These are phyloP conservation scores for Paracamarosporium sp. DNA, from an alignment of 2,329 filamentous ascomycete genomes.

Conservation along the genomic window DNA sequence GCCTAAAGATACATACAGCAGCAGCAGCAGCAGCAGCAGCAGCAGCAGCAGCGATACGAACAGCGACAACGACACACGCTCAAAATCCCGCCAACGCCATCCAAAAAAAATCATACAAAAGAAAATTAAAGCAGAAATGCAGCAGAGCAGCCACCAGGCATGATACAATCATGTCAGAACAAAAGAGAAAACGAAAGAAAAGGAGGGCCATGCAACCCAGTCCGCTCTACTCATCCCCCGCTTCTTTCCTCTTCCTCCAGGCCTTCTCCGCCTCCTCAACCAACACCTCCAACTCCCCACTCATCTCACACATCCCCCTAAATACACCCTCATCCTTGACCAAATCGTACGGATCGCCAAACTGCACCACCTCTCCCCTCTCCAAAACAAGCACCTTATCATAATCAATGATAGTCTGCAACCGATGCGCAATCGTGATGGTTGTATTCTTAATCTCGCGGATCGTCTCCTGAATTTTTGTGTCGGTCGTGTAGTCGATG, in stretches of 20 bases:
- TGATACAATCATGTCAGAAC: no score
- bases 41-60: no score
- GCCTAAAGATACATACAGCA: no score
- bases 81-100: no score
- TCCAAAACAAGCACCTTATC: conserved; percentile 97
- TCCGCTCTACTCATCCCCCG: background rate
- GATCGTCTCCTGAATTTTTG: conserved; percentile 95
- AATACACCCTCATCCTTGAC: conserved; percentile 68
- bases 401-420: conserved; percentile 97
- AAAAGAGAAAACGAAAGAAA: no score
- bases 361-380: conserved; percentile 86
- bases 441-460: conserved; percentile 91
- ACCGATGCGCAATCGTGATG: conserved; percentile 92
- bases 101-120: no score
- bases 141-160: no score
- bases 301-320: conserved; percentile 72
- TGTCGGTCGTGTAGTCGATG: conserved; percentile 94
- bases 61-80: no score
- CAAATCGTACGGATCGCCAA: conserved; percentile 85
- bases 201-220: no score
- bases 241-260: conserved; percentile 27
- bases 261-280: conserved; percentile 63
- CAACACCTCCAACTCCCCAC: conserved; percentile 64
- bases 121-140: no score
- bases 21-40: no score